Base-by-base conservation (phyloP, 768 basidiomycete genomes). In the Tylopilus balloui region DNA sequence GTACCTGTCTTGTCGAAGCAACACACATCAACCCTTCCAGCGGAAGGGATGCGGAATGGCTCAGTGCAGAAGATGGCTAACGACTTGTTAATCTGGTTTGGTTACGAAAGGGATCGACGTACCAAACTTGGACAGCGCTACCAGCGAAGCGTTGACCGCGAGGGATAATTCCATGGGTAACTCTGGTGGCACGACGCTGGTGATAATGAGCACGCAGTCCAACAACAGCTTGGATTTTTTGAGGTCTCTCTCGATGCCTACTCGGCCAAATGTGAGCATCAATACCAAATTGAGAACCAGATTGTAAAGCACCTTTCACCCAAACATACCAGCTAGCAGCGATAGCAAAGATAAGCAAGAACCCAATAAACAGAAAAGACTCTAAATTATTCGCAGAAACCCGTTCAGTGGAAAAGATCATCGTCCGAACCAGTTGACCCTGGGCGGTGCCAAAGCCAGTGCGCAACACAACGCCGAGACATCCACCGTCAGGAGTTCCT, bases 1-100 rank as follows among this genome's bases (percentile, higher is more conserved):
- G 96, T 98, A 20, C 95, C 96, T 0, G 96, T 99, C 77, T 99
- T 99, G 71, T 99, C 96, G 59, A 99, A 98, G 69, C 96, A 98
- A 69, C 96, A 99, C 14, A 98, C 87, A 58, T 99, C 96, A 3
- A 98, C 93, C 19, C 92, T 81, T 6, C 96, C 96, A 6, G 96
- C 96, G 53, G 75, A 89, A 0, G 96, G 94, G 53, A 98, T 99
- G 19, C 96, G 83, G 81, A 99, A 98, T 1, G 96, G 96, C 61
- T 99, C 96, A 15, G 96, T 99, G 65, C 96, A 98, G 72, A 94
- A 99, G 51, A 98, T 99, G 7, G 95, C 95, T 96, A 11, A 54
- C 14, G 51, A 45, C 20, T 9, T 20, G 24, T 44, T 55, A 32
- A 58, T 48, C 13, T 13, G 1, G 31, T 19, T 42, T 29, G 3